These are phyloP conservation scores for Cystobasidiaceae sp. DNA, from an alignment of 1,284 basidiomycete species.

Conservation along the genomic window DNA sequence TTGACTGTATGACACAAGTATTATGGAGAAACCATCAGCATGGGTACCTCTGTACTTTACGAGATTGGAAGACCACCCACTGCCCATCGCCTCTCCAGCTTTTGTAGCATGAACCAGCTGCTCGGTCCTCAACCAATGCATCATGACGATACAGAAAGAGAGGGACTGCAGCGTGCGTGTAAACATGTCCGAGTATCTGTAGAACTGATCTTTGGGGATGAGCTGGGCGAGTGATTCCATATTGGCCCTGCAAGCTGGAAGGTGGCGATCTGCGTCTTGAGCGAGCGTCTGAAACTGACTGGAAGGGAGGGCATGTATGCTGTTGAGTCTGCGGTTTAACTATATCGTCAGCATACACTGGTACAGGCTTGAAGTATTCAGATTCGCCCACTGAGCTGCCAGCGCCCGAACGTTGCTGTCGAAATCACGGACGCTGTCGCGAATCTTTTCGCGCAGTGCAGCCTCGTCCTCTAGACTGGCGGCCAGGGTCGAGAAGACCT, in stretches of 20 bases:
- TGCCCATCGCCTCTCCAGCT: constrained; percentile 58
- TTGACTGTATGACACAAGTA: constrained; percentile 58
- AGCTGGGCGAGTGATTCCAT: constrained; percentile 30
- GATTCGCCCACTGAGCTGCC: constrained; percentile 18
- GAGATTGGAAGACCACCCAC: constrained; percentile 51
- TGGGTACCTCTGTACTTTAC: neutral
- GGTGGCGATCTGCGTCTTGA: constrained; percentile 11
- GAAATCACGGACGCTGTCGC: constrained; percentile 33
- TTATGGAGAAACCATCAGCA: neutral
- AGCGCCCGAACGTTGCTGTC: constrained; percentile 32
- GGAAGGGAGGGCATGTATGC: constrained; percentile 27
- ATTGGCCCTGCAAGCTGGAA: constrained; percentile 24
- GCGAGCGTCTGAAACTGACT: constrained; percentile 16
- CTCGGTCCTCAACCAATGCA: constrained; percentile 60
- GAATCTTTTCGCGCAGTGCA: constrained; percentile 35
- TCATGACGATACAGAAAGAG: constrained; percentile 61
- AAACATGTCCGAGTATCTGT: constrained; percentile 51
- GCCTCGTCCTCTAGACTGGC: constrained; percentile 32
- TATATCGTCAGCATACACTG: neutral
- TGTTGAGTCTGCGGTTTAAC: constrained; percentile 11
- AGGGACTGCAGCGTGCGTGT: constrained; percentile 47
- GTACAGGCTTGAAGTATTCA: too few species aligned
- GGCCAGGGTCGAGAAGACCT: constrained; percentile 31
- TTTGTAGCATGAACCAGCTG: constrained; percentile 58
- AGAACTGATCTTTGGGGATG: constrained; percentile 31